Evolutionary conservation across 192 early-diverging fungal species (phyloP).

Genomic region (Rhizophlyctis rosea): DNA sequence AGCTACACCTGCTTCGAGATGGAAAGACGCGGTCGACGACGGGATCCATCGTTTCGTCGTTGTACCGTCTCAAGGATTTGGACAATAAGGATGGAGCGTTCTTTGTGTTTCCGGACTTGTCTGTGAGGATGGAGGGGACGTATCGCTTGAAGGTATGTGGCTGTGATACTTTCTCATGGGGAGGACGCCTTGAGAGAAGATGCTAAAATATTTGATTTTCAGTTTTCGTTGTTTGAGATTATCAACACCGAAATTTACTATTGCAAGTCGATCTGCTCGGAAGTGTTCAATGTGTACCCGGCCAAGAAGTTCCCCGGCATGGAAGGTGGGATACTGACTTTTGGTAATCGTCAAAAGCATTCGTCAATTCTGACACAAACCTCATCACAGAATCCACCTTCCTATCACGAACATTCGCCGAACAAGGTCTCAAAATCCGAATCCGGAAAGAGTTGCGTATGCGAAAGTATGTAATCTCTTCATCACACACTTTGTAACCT

Average conservation of each 20-base stretch:
- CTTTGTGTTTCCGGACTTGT: slow-evolving; percentile 96
- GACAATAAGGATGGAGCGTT: slow-evolving; percentile 89
- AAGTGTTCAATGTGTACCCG: slow-evolving; percentile 80
- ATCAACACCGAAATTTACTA: slow-evolving; percentile 76
- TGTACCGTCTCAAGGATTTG: slow-evolving; percentile 85
- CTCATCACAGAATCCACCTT: slow-evolving; percentile 71
- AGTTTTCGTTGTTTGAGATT: slow-evolving; percentile 91
- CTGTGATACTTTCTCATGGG: too few species aligned
- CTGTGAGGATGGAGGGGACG: slow-evolving; percentile 87
- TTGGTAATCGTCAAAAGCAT: neutral
- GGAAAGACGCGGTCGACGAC: slow-evolving; percentile 88
- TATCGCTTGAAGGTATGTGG: slow-evolving; percentile 45
- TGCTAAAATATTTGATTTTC: neutral
- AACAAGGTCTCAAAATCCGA: slow-evolving; percentile 93
- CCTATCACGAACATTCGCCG: slow-evolving; percentile 87
- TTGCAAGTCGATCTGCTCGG: slow-evolving; percentile 82
- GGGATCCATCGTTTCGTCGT: slow-evolving; percentile 88
- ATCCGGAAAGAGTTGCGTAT: slow-evolving; percentile 80
- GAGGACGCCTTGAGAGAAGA: too few species aligned
- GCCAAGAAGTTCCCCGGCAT: slow-evolving; percentile 97
- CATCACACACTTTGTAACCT: neutral
- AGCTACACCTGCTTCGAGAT: slow-evolving; percentile 85
- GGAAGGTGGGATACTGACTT: slow-evolving; percentile 52
- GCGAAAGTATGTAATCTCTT: slow-evolving; percentile 18
- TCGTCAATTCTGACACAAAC: neutral